Conservation (phyloP, 108 stramenopile genomes). For the Cyclotella cryptica region DNA sequence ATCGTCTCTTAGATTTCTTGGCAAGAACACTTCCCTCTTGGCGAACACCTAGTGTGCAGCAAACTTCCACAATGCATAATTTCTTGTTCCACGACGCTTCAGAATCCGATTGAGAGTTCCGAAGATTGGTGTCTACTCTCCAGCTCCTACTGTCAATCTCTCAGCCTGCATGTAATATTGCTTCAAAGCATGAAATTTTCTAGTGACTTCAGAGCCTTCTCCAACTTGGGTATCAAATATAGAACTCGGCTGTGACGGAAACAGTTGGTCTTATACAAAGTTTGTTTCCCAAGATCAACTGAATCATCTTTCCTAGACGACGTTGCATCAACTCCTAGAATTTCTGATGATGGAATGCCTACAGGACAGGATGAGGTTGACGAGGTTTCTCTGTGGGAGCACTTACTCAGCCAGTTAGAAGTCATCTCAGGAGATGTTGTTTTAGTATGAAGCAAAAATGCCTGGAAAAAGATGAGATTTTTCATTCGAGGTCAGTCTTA, state of each 20-base stretch:
- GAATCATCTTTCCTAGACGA: neutral
- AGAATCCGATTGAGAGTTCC: too few relatives aligned
- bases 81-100: too few relatives aligned
- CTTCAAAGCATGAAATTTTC: too few relatives aligned
- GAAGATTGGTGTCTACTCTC: too few relatives aligned
- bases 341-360: conserved; percentile 37
- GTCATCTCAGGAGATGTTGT: conserved; percentile 43
- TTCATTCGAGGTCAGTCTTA: neutral
- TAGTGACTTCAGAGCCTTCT: too few relatives aligned
- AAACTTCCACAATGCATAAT: too few relatives aligned
- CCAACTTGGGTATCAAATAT: too few relatives aligned
- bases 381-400: conserved; percentile 22
- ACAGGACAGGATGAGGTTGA: conserved; percentile 29
- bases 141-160: too few relatives aligned
- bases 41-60: too few relatives aligned
- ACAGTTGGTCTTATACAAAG: conserved; percentile 35
- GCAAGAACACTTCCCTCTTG: too few relatives aligned
- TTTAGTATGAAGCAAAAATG: conserved; percentile 47
- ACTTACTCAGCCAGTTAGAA: conserved; percentile 27
- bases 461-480: conserved; percentile 1
- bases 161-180: too few relatives aligned
- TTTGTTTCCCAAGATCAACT: neutral
- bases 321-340: neutral
- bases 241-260: conserved; percentile 29
- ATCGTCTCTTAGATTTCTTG: too few relatives aligned